phyloP scores from a whole-genome alignment of 148 eudicot species.

The Fagopyrum esculentum region DNA sequence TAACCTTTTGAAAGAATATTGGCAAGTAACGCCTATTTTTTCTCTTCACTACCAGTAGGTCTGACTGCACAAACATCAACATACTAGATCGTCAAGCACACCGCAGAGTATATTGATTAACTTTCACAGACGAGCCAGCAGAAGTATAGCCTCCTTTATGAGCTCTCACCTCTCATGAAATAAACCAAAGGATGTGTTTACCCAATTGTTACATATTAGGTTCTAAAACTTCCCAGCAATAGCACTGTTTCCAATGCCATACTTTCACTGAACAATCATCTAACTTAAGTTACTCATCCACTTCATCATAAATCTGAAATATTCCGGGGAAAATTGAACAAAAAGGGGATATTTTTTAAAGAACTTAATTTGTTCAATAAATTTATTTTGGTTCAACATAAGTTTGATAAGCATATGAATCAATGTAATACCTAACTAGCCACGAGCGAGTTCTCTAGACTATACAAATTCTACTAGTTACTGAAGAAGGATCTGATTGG shows the following conservation, averaged over 20 bases:
- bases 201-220: neutral
- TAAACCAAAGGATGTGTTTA: neutral
- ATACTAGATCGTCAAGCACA: neutral
- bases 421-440: neutral
- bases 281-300: neutral
- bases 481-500: neutral
- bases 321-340: neutral
- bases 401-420: neutral
- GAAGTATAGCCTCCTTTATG: neutral
- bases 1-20: constrained; percentile 72
- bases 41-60: constrained; percentile 79
- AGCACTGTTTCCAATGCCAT: neutral
- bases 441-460: neutral
- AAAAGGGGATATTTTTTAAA: no score
- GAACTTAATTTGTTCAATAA: neutral
- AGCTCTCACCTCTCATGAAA: neutral
- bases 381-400: neutral
- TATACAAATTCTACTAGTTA: neutral
- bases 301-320: neutral
- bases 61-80: constrained; percentile 49
- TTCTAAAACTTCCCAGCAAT: neutral
- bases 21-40: constrained; percentile 81
- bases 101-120: neutral
- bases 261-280: neutral
- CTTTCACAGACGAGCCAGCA: neutral